Evolutionary conservation across 257 asterid genomes (phyloP).

Genomic region (Rubia yunnanensis): DNA sequence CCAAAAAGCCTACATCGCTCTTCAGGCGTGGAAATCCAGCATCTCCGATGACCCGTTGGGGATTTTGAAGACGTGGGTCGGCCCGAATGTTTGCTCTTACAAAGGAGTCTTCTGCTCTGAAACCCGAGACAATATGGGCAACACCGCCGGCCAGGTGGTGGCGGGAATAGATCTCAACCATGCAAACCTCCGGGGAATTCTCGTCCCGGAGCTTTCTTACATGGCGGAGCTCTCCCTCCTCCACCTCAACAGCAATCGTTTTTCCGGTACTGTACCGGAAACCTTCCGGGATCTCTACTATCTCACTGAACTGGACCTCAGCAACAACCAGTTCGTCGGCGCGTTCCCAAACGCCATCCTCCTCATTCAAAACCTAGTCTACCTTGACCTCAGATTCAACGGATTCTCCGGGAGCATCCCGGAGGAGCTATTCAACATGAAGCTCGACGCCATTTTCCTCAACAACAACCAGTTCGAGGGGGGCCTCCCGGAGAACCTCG

Average conservation of each 20-base stretch:
- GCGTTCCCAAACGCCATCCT: conserved; percentile 42
- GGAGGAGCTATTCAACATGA: conserved; percentile 49
- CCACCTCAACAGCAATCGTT: conserved; percentile 73
- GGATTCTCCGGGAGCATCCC: conserved; percentile 59
- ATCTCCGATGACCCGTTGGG: conserved; percentile 63
- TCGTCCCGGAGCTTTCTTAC: conserved; percentile 42
- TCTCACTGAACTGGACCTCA: conserved; percentile 66
- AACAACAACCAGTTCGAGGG: conserved; percentile 64
- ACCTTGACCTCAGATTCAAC: conserved; percentile 75
- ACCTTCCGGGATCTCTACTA: conserved; percentile 31
- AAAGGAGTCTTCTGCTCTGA: conserved; percentile 63
- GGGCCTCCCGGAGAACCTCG: conserved; percentile 51
- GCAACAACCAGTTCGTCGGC: conserved; percentile 73
- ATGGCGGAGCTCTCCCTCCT: conserved; percentile 49
- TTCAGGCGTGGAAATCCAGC: conserved; percentile 85
- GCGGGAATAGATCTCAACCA: conserved; percentile 82
- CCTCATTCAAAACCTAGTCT: conserved; percentile 49
- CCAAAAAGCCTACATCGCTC: conserved; percentile 45
- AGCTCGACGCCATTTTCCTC: conserved; percentile 70
- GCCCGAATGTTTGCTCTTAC: conserved; percentile 62
- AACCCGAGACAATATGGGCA: conserved; percentile 42
- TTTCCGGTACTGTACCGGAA: conserved; percentile 49
- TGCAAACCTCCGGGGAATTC: conserved; percentile 51
- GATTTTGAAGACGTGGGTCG: conserved; percentile 48
- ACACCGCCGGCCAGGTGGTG: conserved; percentile 29